Conservation (phyloP, 805 yeast species). For the Aciculoconidium aculeatum region DNA sequence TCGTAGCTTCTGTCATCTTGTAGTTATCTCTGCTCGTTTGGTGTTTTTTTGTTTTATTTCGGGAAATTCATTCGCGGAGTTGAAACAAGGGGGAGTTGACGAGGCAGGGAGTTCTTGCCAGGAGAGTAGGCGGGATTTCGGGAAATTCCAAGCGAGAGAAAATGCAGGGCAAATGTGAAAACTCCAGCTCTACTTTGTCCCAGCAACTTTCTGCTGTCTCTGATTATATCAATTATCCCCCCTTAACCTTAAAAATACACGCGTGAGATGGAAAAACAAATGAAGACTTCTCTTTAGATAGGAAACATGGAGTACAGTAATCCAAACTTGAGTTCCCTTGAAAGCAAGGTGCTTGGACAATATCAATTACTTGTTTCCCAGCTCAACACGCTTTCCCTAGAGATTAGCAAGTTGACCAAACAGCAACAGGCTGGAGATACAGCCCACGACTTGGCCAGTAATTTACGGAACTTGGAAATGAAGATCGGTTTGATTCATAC, state of each 20-base stretch:
- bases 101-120: too few relatives aligned
- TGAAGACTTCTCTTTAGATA: too few relatives aligned
- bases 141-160: too few relatives aligned
- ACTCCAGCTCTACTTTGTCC: too few relatives aligned
- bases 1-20: constrained; percentile 9
- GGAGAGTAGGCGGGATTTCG: too few relatives aligned
- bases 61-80: constrained; percentile 1
- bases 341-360: constrained; percentile 30
- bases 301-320: too few relatives aligned
- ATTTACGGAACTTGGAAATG: constrained; percentile 54
- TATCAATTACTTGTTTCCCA: constrained; percentile 33
- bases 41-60: not conserved
- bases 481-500: constrained; percentile 63
- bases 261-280: too few relatives aligned
- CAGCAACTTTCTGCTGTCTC: too few relatives aligned
- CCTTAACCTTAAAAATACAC: too few relatives aligned
- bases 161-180: too few relatives aligned
- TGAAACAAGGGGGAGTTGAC: too few relatives aligned
- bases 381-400: constrained; percentile 25
- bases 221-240: too few relatives aligned
- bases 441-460: constrained; percentile 34
- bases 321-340: constrained; percentile 26
- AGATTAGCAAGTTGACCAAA: constrained; percentile 24
- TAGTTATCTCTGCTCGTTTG: constrained; percentile 22
- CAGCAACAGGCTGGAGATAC: constrained; percentile 12